These are phyloP conservation scores for Jamesozyma spencerorum DNA, from an alignment of 805 yeast genomes.

Conservation along the genomic window DNA sequence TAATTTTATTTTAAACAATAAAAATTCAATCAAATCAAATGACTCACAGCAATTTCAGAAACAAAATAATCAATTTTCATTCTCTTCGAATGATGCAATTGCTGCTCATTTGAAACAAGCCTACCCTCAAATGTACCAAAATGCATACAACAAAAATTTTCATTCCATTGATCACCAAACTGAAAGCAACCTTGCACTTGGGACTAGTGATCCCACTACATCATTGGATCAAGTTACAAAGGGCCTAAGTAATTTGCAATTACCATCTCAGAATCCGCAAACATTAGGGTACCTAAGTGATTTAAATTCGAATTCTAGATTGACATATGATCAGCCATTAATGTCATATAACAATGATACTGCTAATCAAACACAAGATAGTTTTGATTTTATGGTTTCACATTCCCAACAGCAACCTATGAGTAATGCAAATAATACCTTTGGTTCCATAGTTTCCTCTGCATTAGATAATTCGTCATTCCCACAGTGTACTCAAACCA, in stretches of 20 bases:
- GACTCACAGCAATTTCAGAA: neutral
- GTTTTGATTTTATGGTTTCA: neutral
- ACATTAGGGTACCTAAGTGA: neutral
- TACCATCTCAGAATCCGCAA: neutral
- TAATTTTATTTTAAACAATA: conserved; percentile 1
- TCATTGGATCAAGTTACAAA: neutral
- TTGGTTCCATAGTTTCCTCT: no score
- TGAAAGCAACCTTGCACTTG: no score
- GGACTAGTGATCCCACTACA: neutral
- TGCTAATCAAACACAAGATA: neutral
- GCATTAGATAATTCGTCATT: no score
- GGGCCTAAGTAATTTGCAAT: conserved; percentile 1
- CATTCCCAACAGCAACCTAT: neutral
- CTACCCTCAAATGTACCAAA: conserved; percentile 17
- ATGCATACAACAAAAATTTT: neutral
- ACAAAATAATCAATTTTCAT: neutral
- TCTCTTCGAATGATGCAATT: conserved; percentile 8
- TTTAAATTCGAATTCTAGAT: no score
- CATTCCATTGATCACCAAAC: neutral
- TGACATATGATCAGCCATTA: neutral
- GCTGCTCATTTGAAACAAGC: conserved; percentile 19
- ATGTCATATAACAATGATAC: neutral
- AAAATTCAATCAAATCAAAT: conserved; percentile 6
- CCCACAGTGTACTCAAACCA: no score
- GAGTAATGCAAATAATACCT: no score